Evolutionary conservation across 257 asterid genomes (phyloP).

Genomic region (Gardenia jasminoides): DNA sequence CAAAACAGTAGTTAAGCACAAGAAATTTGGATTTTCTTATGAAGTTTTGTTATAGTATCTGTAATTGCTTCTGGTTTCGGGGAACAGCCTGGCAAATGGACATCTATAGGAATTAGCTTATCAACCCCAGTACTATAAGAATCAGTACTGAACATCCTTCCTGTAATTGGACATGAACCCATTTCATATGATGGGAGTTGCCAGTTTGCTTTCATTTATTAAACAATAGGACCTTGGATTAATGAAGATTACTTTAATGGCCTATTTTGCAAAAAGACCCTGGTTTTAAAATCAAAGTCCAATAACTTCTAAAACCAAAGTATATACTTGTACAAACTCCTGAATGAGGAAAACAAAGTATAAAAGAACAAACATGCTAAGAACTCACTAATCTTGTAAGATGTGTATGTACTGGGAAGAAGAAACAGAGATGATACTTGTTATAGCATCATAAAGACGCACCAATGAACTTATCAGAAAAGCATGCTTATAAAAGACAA

Average conservation of each 20-base stretch:
- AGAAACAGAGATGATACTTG: neutral
- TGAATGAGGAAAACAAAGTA: neutral
- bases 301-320: neutral
- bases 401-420: neutral
- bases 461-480: neutral
- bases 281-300: neutral
- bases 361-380: neutral
- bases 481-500: neutral
- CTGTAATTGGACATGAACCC: too few species aligned
- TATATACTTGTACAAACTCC: neutral
- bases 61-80: too few species aligned
- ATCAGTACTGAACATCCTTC: too few species aligned
- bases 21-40: neutral
- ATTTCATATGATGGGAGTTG: too few species aligned
- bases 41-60: too few species aligned
- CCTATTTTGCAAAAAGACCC: neutral
- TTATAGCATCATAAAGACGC: neutral
- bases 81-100: too few species aligned
- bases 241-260: neutral
- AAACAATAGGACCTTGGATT: neutral
- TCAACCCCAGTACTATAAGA: too few species aligned
- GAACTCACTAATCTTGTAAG: neutral
- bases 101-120: too few species aligned
- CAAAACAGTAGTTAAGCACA: constrained; percentile 15
- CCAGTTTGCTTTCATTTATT: neutral